Evolutionary conservation across 352 stramenopile species (phyloP).

Genomic region (Thraustochytrium sp.): DNA sequence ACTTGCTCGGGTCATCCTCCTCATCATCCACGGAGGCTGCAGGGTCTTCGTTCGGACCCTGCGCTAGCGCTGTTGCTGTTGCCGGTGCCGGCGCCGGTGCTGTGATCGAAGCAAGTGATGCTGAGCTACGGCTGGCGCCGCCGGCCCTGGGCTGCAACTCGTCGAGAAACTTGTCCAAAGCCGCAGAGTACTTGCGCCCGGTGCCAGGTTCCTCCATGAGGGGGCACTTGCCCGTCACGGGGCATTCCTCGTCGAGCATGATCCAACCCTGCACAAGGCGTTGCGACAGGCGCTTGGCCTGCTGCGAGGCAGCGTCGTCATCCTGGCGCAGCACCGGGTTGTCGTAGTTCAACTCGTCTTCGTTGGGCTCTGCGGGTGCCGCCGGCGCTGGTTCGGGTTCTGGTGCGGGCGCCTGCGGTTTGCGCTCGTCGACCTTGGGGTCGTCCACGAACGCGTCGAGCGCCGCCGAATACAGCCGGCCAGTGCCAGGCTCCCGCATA

Average conservation of each 20-base stretch:
- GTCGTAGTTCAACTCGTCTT: neutral
- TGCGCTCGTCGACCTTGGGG: neutral
- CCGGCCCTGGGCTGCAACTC: neutral
- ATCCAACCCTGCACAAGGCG: constrained; percentile 20
- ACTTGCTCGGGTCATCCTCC: neutral
- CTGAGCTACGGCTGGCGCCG: no score
- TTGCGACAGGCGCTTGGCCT: neutral
- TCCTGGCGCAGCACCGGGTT: neutral
- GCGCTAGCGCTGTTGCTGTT: neutral
- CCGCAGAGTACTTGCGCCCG: constrained; percentile 32
- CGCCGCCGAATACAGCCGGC: neutral
- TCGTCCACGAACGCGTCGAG: constrained; percentile 20
- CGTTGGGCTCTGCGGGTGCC: no score
- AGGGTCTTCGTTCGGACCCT: neutral
- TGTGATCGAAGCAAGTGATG: no score
- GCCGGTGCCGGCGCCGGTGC: neutral
- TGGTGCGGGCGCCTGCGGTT: neutral
- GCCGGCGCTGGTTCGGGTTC: neutral
- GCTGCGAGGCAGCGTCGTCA: neutral
- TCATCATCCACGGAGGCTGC: neutral
- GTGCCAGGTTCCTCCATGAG: constrained; percentile 17
- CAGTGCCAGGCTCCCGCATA: neutral
- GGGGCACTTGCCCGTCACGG: neutral
- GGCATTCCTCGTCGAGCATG: constrained; percentile 36
- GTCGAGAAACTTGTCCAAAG: constrained; percentile 27